These are phyloP conservation scores for Gonium pectorale DNA, from an alignment of 139 green algal species.

Conservation along the genomic window DNA sequence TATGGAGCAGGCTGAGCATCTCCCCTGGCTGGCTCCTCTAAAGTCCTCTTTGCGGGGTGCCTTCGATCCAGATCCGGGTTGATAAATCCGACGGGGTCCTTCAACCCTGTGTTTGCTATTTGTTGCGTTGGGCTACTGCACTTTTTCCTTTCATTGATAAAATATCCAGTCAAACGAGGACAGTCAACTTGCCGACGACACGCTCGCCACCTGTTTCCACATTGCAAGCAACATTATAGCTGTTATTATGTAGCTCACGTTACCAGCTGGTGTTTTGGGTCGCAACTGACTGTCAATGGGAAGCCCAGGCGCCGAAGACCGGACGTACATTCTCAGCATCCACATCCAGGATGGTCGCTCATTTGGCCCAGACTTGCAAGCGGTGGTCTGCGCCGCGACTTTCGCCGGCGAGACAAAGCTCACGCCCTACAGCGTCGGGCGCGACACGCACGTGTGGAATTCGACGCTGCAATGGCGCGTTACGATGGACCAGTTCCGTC, in stretches of 20 bases:
- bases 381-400: conserved; percentile 48
- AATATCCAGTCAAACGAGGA: background rate
- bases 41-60: too few species aligned
- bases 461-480: conserved; percentile 53
- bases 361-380: conserved; percentile 61
- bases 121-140: too few species aligned
- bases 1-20: too few species aligned
- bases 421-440: conserved; percentile 54
- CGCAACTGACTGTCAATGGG: background rate
- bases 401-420: conserved; percentile 55
- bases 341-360: conserved; percentile 50
- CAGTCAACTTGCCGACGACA: too few species aligned
- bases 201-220: background rate
- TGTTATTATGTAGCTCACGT: background rate
- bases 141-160: too few species aligned
- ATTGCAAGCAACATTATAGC: background rate
- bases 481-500: conserved; percentile 53
- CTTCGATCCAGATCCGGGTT: too few species aligned
- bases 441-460: conserved; percentile 60
- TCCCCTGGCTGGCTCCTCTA: too few species aligned
- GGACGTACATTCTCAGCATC: conserved; percentile 40
- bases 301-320: conserved; percentile 4
- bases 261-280: background rate
- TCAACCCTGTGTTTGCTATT: too few species aligned
- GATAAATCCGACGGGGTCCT: too few species aligned